Conservation (phyloP, 73 alveolate genomes). For the Effrenium voratum region DNA sequence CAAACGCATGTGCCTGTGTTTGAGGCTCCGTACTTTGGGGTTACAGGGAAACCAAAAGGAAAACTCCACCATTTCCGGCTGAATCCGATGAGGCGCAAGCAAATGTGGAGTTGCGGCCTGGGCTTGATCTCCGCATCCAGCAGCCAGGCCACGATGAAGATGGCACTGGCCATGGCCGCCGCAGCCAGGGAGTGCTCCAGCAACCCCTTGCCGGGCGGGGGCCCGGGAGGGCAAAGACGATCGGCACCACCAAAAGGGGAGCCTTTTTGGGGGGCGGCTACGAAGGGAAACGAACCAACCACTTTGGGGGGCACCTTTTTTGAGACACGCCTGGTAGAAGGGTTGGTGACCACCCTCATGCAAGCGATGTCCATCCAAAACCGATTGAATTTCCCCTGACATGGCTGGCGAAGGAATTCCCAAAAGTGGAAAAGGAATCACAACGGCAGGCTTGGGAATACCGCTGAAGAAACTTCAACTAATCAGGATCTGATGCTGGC, state of each 20-base stretch:
- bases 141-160: constrained; percentile 59
- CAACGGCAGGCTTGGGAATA: too few species aligned
- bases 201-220: neutral
- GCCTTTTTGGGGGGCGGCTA: neutral
- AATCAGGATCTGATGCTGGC: too few species aligned
- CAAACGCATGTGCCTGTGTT: too few species aligned
- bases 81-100: too few species aligned
- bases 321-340: neutral
- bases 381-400: too few species aligned
- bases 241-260: neutral
- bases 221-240: neutral
- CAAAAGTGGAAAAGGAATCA: too few species aligned
- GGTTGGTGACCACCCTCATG: neutral
- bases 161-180: constrained; percentile 73
- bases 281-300: neutral
- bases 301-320: neutral
- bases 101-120: neutral
- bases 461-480: too few species aligned
- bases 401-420: too few species aligned
- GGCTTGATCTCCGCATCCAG: constrained; percentile 83
- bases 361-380: neutral
- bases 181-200: constrained; percentile 42
- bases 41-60: too few species aligned
- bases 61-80: too few species aligned
- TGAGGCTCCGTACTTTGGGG: too few species aligned